Evolutionary conservation across 2,329 filamentous ascomycete genomes (phyloP).

Genomic region (Cladosporium sp.): DNA sequence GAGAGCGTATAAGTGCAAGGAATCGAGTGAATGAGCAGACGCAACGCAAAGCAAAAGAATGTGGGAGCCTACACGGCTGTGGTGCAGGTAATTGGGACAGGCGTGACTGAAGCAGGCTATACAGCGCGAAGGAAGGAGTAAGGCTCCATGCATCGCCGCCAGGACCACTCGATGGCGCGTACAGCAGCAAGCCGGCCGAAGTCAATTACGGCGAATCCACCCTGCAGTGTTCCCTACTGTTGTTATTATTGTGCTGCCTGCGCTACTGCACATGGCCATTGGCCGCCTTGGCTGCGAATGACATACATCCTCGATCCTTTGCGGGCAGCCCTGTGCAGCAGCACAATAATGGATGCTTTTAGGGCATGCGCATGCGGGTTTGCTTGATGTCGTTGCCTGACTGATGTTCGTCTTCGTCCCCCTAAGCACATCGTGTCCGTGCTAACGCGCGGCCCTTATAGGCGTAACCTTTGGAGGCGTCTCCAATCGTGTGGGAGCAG

Average conservation of each 20-base stretch:
- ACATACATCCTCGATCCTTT: too few relatives aligned
- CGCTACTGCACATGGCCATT: not conserved
- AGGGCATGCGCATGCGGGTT: not conserved
- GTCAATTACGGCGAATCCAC: not conserved
- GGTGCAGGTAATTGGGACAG: not conserved
- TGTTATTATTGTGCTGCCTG: not conserved
- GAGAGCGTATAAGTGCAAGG: not conserved
- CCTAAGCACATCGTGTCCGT: too few relatives aligned
- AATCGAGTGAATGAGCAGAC: not conserved
- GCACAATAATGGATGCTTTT: not conserved
- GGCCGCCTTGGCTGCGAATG: not conserved
- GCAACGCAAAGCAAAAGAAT: not conserved
- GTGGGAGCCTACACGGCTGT: not conserved
- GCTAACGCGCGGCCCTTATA: too few relatives aligned
- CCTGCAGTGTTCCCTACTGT: not conserved
- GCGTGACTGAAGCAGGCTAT: conserved; percentile 4
- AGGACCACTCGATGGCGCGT: conserved; percentile 2
- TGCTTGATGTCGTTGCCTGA: too few relatives aligned
- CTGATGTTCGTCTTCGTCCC: too few relatives aligned
- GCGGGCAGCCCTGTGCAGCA: not conserved
- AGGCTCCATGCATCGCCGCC: not conserved
- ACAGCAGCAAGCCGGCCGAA: not conserved
- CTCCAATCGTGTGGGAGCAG: too few relatives aligned
- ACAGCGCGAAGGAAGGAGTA: conserved; percentile 10
- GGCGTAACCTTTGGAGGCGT: too few relatives aligned